Evolutionary conservation across 1,139 yeast species (phyloP).

Genomic region (Sugiyamaella xylanicola): DNA sequence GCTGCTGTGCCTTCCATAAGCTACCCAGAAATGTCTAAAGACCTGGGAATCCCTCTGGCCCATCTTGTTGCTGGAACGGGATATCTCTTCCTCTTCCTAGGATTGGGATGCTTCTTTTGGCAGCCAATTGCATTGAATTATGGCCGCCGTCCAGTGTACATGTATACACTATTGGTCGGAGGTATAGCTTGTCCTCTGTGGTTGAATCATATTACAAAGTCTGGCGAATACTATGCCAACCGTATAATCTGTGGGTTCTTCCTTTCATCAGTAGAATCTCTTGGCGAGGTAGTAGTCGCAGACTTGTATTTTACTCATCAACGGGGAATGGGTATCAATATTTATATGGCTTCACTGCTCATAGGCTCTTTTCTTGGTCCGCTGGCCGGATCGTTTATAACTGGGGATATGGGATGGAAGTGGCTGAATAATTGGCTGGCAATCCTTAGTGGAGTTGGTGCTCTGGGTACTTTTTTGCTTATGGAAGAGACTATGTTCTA

Average conservation of each 20-base stretch:
- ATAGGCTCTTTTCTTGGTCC: slow-evolving; percentile 81
- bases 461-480: slow-evolving; percentile 56
- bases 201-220: slow-evolving; percentile 34
- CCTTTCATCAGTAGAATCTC: slow-evolving; percentile 57
- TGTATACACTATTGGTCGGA: slow-evolving; percentile 40
- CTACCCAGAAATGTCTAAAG: slow-evolving; percentile 34
- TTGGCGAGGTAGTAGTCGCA: slow-evolving; percentile 50
- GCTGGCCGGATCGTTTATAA: slow-evolving; percentile 69
- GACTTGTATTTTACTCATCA: slow-evolving; percentile 67
- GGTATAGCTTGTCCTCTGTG: slow-evolving; percentile 32
- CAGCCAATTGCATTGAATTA: slow-evolving; percentile 56
- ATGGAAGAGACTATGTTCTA: slow-evolving; percentile 78
- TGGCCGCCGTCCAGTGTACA: slow-evolving; percentile 56
- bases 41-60: slow-evolving; percentile 46
- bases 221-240: slow-evolving; percentile 44
- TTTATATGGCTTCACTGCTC: slow-evolving; percentile 71
- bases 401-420: slow-evolving; percentile 60
- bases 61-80: slow-evolving; percentile 56
- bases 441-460: slow-evolving; percentile 61
- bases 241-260: slow-evolving; percentile 51
- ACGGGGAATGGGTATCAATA: slow-evolving; percentile 69
- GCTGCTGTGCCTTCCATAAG: slow-evolving; percentile 44
- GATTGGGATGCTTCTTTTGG: slow-evolving; percentile 52
- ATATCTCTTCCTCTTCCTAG: slow-evolving; percentile 50
- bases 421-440: slow-evolving; percentile 86